Base-by-base conservation (phyloP, 2,329 filamentous ascomycete genomes). In the Xylariaceae sp. region DNA sequence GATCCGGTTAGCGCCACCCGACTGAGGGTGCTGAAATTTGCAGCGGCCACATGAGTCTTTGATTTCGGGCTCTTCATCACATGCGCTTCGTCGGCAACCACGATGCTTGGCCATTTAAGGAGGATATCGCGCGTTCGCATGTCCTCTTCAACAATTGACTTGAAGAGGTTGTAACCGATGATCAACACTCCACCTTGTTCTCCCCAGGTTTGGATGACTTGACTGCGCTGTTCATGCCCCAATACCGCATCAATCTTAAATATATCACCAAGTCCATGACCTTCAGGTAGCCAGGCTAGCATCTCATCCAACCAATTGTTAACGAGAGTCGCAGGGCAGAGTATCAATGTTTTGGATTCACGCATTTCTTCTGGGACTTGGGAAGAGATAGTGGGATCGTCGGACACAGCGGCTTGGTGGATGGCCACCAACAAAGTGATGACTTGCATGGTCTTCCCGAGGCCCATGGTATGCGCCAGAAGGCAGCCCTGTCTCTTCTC, bases 371-470 rank as follows among this genome's bases (percentile, higher is more conserved):
- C 58, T 0, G 91, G 90, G 34, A 96, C 80, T 67, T 95, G 89
- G 0, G 74, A 73, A 2, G 71, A 71, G 4, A 92, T 72, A 0
- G 73, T 68, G 0, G 72, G 69, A 51, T 91, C 80, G 0, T 68
- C 32, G 0, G 87, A 91, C 26, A 68, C 67, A 3, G 83, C 77
- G 2, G 89, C 82, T 61, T 88, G 80, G 3, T 84, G 77, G 57
- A 96, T 80, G 0, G 88, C 85, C 12, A 88, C 79, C 4, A 96
- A 78, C n/a, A 96, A 74, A 0, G 89, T 88, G 56, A 96, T 89
- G 4, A 90, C 82, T 72, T 96, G 91, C 85, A 95, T 90, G 0
- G 91, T 95, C 73, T 96, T 96, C 12, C 91, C 91, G 2, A 96
- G 73, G 1, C 91, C 91, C 91, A 96, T 96, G 0, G 88, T 89